Conservation (phyloP, 345 rosid species). For the Microcos paniculata region DNA sequence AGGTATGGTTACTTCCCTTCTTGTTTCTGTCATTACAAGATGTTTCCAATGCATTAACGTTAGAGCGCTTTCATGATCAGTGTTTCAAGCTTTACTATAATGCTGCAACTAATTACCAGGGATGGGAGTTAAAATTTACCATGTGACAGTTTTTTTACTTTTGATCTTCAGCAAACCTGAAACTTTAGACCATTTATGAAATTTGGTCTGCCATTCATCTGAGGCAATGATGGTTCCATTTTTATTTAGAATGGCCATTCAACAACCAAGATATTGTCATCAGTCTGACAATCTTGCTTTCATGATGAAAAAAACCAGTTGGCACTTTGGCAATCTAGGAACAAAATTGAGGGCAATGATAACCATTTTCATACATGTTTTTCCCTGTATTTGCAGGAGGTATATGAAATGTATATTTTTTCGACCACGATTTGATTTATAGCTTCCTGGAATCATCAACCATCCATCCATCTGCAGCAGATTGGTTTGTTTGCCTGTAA, state of each 20-base stretch:
- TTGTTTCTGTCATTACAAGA: background rate
- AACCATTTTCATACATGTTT: background rate
- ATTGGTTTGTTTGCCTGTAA: background rate
- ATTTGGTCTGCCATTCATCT: too few species aligned
- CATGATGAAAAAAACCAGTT: background rate
- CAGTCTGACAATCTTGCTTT: background rate
- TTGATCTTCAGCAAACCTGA: background rate
- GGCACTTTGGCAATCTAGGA: too few species aligned
- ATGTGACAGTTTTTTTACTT: background rate
- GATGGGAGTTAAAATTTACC: background rate
- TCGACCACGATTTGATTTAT: background rate
- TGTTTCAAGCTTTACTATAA: background rate
- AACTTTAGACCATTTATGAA: background rate
- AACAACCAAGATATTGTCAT: background rate
- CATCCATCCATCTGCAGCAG: background rate
- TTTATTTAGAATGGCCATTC: too few species aligned
- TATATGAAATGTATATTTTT: background rate
- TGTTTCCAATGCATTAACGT: background rate
- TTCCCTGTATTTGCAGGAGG: background rate
- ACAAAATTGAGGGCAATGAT: background rate
- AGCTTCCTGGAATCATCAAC: background rate
- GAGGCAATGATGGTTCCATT: too few species aligned
- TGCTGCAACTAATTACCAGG: background rate
- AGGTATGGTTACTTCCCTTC: conserved; percentile 16
- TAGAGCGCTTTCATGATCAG: background rate